Evolutionary conservation across 2,329 filamentous ascomycete species (phyloP).

Genomic region (Fusarium sambucinum): DNA sequence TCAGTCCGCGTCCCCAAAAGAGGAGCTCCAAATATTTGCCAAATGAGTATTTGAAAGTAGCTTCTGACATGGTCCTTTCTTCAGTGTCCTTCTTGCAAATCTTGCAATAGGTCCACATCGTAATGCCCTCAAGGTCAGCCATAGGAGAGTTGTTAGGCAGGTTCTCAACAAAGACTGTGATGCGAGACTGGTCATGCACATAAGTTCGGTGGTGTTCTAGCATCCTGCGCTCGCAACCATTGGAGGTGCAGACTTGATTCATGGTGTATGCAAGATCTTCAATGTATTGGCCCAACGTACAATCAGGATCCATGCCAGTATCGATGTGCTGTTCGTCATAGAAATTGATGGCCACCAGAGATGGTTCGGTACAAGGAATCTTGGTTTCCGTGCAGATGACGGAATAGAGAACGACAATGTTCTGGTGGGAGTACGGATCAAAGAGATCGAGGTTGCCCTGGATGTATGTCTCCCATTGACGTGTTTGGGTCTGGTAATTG

Average conservation of each 20-base stretch:
- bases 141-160: slow-evolving; percentile 58
- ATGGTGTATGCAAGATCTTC: slow-evolving; percentile 87
- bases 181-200: slow-evolving; percentile 93
- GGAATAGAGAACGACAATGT: slow-evolving; percentile 94
- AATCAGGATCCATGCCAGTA: slow-evolving; percentile 81
- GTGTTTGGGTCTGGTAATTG: slow-evolving; percentile 92
- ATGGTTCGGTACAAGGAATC: slow-evolving; percentile 91
- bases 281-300: slow-evolving; percentile 93
- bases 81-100: slow-evolving; percentile 91
- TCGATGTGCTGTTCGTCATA: slow-evolving; percentile 92
- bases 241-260: slow-evolving; percentile 81
- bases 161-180: slow-evolving; percentile 87
- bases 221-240: slow-evolving; percentile 90
- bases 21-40: slow-evolving; percentile 98
- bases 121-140: slow-evolving; percentile 73
- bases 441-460: slow-evolving; percentile 90
- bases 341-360: slow-evolving; percentile 89
- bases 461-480: slow-evolving; percentile 96
- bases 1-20: slow-evolving; percentile 91
- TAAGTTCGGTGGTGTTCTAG: slow-evolving; percentile 95
- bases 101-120: slow-evolving; percentile 99
- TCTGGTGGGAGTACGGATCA: slow-evolving; percentile 95
- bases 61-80: slow-evolving; percentile 90
- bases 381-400: slow-evolving; percentile 94
- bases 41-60: slow-evolving; percentile 98